Evolutionary conservation across 371 early-diverging fungal genomes (phyloP).

Genomic region (Massospora cicadina): DNA sequence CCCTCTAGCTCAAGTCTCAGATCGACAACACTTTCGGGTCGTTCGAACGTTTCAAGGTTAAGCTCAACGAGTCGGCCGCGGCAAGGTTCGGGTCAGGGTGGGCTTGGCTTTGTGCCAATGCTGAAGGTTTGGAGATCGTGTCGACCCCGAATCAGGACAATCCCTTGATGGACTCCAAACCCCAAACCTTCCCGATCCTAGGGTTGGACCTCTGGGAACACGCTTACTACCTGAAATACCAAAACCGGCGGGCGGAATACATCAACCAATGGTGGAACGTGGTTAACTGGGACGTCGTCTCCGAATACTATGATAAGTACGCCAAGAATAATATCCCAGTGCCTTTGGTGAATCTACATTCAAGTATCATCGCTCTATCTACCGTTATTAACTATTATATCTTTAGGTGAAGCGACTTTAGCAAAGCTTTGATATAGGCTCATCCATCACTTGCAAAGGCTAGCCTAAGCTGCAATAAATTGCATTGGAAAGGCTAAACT

Average conservation of each 20-base stretch:
- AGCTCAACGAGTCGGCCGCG: slow-evolving; percentile 18
- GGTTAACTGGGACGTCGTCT: slow-evolving; percentile 22
- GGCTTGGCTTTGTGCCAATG: slow-evolving; percentile 18
- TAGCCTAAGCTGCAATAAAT: too few species aligned
- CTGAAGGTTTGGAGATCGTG: slow-evolving; percentile 14
- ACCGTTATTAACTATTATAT: too few species aligned
- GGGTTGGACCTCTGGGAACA: slow-evolving; percentile 33
- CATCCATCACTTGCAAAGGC: too few species aligned
- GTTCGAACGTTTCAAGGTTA: slow-evolving; percentile 18
- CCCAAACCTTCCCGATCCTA: slow-evolving; percentile 17
- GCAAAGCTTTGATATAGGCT: too few species aligned
- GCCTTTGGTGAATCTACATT: not conserved
- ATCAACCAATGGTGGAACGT: slow-evolving; percentile 24
- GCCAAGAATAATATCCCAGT: slow-evolving; percentile 2
- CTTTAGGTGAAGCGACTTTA: too few species aligned
- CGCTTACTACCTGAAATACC: slow-evolving; percentile 30
- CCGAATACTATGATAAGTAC: slow-evolving; percentile 12
- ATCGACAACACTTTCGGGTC: slow-evolving; percentile 15
- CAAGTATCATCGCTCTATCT: not conserved
- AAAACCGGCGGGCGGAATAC: slow-evolving; percentile 19
- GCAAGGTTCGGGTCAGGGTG: slow-evolving; percentile 28
- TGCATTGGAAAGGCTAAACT: too few species aligned
- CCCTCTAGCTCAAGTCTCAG: not conserved
- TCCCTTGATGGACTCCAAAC: slow-evolving; percentile 18
- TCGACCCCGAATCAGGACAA: slow-evolving; percentile 24